Evolutionary conservation across 495 filamentous ascomycete genomes (phyloP).

Genomic region (Hypomontagnella submonticulosa): DNA sequence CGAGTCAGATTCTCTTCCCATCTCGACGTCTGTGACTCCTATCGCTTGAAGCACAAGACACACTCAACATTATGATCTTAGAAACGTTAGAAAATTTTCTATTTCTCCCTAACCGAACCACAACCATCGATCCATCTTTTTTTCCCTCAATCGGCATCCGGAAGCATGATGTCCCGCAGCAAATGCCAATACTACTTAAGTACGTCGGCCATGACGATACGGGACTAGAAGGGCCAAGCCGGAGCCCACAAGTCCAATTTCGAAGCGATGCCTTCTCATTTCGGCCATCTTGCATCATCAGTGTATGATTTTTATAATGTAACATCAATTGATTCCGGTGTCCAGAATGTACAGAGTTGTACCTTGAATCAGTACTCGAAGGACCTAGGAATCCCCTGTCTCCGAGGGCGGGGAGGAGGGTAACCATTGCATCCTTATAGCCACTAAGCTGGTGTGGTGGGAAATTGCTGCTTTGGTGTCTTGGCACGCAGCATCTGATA

Average conservation of each 20-base stretch:
- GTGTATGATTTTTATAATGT: slow-evolving; percentile 42
- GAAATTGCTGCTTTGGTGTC: slow-evolving; percentile 29
- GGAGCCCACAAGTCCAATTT: slow-evolving; percentile 25
- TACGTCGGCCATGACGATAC: slow-evolving; percentile 24
- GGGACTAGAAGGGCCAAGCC: slow-evolving; percentile 29
- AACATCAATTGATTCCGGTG: slow-evolving; percentile 30
- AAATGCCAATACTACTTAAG: slow-evolving; percentile 39
- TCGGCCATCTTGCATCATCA: slow-evolving; percentile 30
- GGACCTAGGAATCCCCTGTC: slow-evolving; percentile 19
- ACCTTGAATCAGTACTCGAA: slow-evolving; percentile 13
- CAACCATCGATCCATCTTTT: slow-evolving; percentile 33
- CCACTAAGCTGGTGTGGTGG: slow-evolving; percentile 34
- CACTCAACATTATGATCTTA: slow-evolving; percentile 10
- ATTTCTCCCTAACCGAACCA: slow-evolving; percentile 27
- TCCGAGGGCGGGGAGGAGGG: slow-evolving; percentile 30
- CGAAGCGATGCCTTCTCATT: slow-evolving; percentile 37
- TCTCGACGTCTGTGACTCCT: slow-evolving; percentile 8
- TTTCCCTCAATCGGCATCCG: slow-evolving; percentile 28
- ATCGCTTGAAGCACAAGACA: slow-evolving; percentile 1
- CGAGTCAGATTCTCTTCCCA: slow-evolving; percentile 24
- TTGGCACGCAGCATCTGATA: slow-evolving; percentile 51
- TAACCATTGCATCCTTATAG: background rate
- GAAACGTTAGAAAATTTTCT: slow-evolving; percentile 16
- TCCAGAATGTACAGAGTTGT: slow-evolving; percentile 34
- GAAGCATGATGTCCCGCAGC: slow-evolving; percentile 35